Evolutionary conservation across 2,329 filamentous ascomycete genomes (phyloP), one percentile per base, ranked within the genome.

Genomic region (Aquanectria penicillioides): DNA sequence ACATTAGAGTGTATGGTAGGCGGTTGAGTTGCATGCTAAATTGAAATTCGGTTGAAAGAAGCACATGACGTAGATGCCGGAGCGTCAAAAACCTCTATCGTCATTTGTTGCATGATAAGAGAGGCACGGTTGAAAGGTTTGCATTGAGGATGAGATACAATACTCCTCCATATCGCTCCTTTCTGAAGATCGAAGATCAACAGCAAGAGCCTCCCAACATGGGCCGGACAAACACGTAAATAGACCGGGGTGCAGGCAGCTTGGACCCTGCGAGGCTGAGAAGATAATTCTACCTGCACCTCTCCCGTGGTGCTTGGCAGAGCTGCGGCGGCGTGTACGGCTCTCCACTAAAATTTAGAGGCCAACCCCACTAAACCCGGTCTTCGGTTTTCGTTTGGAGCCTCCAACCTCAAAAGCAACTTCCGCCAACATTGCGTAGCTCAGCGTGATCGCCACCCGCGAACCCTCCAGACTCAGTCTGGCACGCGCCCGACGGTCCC

Each of bases 221-320:
- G 20, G 22, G 26, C 28, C 52, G 50, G 36, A 20, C 43, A 29
- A 23, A n/a, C 17, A n/a, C 22, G 29, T 29, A 6, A 13, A 37
- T 8, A 12, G 12, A 20, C 26, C 25, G 22, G 8, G 25, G 25
- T 28, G 29, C 33, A 20, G 44, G 26, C 29, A 57, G 28, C 43
- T 58, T 49, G 57, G 50, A 61, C 62, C 52, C 55, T 65, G 51
- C 48, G 55, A 67, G 63, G 63, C 66, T 67, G 64, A 56, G 28
- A 49, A 37, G 29, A 20, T 44, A 18, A 47, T 20, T 50, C 23
- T 36, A 46, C 26, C 41, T 25, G 38, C 48, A 51, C 36, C 26
- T 41, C 36, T 41, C 10, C 48, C 48, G 20, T 43, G 18, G 20
- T 26, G n/a, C 11, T 33, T 8, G 22, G 23, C 46, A 15, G n/a